These are phyloP conservation scores for Fimicolochytrium jonesii DNA, from an alignment of 192 early-diverging fungal genomes.

Conservation along the genomic window DNA sequence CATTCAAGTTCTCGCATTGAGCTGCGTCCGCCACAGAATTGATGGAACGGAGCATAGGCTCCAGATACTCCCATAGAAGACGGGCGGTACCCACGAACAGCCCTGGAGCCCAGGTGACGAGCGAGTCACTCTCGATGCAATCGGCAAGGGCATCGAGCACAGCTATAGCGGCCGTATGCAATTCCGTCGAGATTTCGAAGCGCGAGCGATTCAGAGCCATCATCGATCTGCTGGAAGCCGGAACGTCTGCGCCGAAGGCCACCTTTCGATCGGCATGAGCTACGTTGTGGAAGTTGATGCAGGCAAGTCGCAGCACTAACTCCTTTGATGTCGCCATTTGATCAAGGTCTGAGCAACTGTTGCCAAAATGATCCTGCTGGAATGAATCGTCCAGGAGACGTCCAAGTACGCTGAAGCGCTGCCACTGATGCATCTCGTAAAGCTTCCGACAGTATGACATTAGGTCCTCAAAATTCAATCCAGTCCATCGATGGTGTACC, in stretches of 20 bases:
- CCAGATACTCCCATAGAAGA: constrained; percentile 36
- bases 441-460: constrained; percentile 26
- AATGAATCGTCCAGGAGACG: constrained; percentile 27
- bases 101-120: constrained; percentile 13
- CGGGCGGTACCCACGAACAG: constrained; percentile 31
- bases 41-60: constrained; percentile 33
- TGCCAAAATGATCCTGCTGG: background rate
- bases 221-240: background rate
- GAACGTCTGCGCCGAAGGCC: constrained; percentile 23
- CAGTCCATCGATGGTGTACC: background rate
- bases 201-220: constrained; percentile 13
- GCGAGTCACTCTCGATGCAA: constrained; percentile 22
- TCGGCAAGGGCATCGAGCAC: constrained; percentile 31
- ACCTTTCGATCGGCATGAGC: constrained; percentile 36
- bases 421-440: constrained; percentile 31
- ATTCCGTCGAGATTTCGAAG: constrained; percentile 22
- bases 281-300: constrained; percentile 36
- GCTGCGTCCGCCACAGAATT: background rate
- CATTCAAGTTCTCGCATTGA: background rate
- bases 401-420: constrained; percentile 30
- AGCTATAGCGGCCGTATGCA: constrained; percentile 23
- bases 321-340: constrained; percentile 15
- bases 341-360: background rate
- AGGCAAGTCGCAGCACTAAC: constrained; percentile 23
- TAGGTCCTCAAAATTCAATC: constrained; percentile 23